Conservation (phyloP, 257 asterid genomes). For the Solanum pimpinellifolium region DNA sequence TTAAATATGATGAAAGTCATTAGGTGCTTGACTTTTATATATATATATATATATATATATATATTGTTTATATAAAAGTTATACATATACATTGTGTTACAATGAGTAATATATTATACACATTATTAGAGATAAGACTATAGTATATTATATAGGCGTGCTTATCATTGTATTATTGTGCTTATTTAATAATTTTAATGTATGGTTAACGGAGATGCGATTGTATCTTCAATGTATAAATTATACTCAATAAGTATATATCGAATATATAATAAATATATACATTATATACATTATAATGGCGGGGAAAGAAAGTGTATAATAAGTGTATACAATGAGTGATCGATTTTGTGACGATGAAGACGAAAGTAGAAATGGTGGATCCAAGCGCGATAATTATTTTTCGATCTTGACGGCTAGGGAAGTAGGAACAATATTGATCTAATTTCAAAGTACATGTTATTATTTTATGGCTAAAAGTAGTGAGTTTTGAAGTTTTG, state of each 20-base stretch:
- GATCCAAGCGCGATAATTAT: background rate
- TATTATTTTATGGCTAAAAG: background rate
- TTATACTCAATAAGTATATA: background rate
- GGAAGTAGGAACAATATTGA: background rate
- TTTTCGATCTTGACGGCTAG: background rate
- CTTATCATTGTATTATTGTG: background rate
- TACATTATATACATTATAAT: background rate
- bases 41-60: no score
- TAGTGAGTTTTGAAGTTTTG: background rate
- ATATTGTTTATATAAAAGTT: background rate
- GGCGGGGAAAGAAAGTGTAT: background rate
- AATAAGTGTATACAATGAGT: background rate
- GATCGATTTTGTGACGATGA: background rate
- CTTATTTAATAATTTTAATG: background rate
- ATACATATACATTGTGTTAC: no score
- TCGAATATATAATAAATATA: background rate
- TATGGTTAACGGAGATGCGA: background rate
- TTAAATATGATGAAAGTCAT: no score
- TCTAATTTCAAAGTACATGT: no score
- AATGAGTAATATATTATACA: background rate
- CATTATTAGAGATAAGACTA: background rate
- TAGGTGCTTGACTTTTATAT: no score
- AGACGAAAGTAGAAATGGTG: background rate
- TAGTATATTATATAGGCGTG: background rate
- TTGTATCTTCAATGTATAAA: background rate